Evolutionary conservation across 495 filamentous ascomycete species (phyloP), one percentile per base, ranked within the genome.

Genomic region (Podospora sp.): DNA sequence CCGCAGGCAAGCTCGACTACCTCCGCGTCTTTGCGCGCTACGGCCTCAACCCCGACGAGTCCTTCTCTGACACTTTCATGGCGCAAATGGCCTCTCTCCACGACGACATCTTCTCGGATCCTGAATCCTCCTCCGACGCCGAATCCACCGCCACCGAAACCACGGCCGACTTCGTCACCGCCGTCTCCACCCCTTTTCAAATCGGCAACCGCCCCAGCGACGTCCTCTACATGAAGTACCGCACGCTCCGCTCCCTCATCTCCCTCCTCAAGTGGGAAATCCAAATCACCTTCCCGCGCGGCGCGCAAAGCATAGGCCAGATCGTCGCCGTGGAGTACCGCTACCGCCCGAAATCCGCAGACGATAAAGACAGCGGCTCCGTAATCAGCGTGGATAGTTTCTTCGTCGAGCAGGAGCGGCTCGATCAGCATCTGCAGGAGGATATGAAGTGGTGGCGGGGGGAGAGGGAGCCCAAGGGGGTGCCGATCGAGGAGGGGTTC

Each of bases 381-480:
- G 55, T 77, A 25, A 80, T 96, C 16, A 92, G 91, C 51, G 82
- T 76, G 16, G 88, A 90, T 64, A 84, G 86, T 0, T 91, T 96
- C 74, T 80, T 85, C 2, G 91, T 92, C 67, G 89, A 94, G 68
- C 84, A 84, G 2, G 74, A 80, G 1, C 79, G 74, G 20, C 76
- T 97, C 61, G 82, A 87, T 29, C 71, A 72, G 1, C 95, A 96
- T 73, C 68, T 97, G 1, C 72, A 76, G 4, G 81, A 88, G 24
- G 88, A 90, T 73, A 85, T 98, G 84, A 74, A 81, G 26, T 98
- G 92, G 93, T 98, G 95, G 95, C 86, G 84, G 51, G 95, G 96
- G 4, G 83, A 92, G 73, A 77, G 94, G 20, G 79, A 83, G 64
- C 87, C 93, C 0, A 80, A 84, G n/a, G 95, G 95, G 11, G 96